Base-by-base conservation (phyloP, 2,329 filamentous ascomycete species). In the Exophiala dermatitidis region DNA sequence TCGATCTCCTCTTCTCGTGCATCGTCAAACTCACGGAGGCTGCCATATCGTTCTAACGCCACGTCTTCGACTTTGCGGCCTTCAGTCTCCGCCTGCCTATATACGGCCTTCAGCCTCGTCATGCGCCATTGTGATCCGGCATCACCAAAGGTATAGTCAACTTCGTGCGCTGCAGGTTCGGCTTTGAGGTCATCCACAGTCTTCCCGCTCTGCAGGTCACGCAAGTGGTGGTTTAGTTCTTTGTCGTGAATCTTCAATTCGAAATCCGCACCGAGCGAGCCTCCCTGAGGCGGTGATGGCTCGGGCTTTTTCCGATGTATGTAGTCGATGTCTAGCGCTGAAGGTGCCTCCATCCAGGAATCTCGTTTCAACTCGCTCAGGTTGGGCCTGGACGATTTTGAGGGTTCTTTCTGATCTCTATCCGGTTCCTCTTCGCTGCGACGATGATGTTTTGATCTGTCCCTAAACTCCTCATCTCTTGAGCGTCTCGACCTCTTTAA, bases 1-100 rank as follows among this genome's bases (percentile, higher is more conserved):
- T 98, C 93, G n/a, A 83, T 82, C 68, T 91, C 85, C 68, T 98
- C 94, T 67, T 98, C 93, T 42, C 90, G 79, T 3, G 90, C 90
- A 64, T 95, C 87, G 64, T 98, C 93, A 64, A 97, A 98, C 9
- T 87, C 85, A 29, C 84, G 80, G 10, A 98, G 66, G 60, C 82
- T 83, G 1, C 90, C 91, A 65, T 86, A 96, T 8, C 88, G 79
- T 62, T 95, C 86, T 36, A 86, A 63, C 0, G 90, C 93, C 46
- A 97, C 75, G 1, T 95, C 88, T 4, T 97, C 91, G 0, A 94
- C 77, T 0, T 80, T 64, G n/a, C 78, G 78, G 0, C 83, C 84
- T 0, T 76, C 83, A 63, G 93, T 84, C 61, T 94, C 78, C 0
- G 90, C 88, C 50, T 84, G 79, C 29, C 81, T 80, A 68, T 95